Conservation (phyloP, 768 basidiomycete species). For the Kwoniella sp. region DNA sequence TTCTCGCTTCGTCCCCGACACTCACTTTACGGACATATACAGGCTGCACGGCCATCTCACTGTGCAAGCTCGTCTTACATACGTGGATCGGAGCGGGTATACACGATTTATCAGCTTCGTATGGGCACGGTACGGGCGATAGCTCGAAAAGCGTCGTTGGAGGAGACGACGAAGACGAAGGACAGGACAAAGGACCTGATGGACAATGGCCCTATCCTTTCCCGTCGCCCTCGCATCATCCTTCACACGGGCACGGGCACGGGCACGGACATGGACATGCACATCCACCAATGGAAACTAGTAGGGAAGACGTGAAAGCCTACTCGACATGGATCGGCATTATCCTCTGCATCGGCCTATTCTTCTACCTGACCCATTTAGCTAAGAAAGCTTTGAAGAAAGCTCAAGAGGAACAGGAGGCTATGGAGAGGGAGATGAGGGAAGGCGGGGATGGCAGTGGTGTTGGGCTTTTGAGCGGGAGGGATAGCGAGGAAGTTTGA, state of each 20-base stretch:
- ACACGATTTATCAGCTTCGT: constrained; percentile 36
- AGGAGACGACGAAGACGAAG: background rate
- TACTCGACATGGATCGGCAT: constrained; percentile 45
- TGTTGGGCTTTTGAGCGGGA: background rate
- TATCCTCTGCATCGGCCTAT: constrained; percentile 37
- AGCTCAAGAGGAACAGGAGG: constrained; percentile 42
- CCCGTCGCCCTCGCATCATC: background rate
- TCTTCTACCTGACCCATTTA: constrained; percentile 47
- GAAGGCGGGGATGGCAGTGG: constrained; percentile 1
- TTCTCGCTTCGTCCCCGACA: constrained; percentile 82
- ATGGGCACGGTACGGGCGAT: constrained; percentile 9
- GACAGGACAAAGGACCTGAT: background rate
- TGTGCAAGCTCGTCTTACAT: constrained; percentile 88
- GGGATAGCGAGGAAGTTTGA: background rate
- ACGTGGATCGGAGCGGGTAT: constrained; percentile 70
- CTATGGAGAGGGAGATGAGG: constrained; percentile 19
- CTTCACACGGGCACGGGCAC: constrained; percentile 3
- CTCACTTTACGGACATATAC: constrained; percentile 64
- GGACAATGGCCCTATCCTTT: background rate
- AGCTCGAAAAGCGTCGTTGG: background rate
- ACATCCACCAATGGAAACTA: constrained; percentile 4
- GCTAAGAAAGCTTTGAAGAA: constrained; percentile 39
- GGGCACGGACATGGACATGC: constrained; percentile 10
- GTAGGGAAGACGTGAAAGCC: constrained; percentile 25
- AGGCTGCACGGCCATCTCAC: constrained; percentile 77